Base-by-base conservation (phyloP, 805 yeast genomes). In the Wickerhamomyces rabaulensis region DNA sequence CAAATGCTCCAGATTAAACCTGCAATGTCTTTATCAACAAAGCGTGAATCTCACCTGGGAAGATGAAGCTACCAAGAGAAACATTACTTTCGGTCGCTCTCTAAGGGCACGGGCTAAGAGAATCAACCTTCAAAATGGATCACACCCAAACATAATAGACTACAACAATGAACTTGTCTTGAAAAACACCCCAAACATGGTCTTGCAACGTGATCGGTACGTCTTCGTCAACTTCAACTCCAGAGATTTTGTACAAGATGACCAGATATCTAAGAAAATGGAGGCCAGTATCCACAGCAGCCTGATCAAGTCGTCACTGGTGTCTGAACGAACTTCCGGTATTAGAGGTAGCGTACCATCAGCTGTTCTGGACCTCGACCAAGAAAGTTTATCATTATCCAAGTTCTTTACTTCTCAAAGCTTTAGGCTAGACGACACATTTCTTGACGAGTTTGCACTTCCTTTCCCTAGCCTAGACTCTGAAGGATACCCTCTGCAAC, bases 21-120 rank as follows among this genome's bases (percentile, higher is more conserved):
- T 62, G 63, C 40, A 47, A 16, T 55, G 58, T 16, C 42, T 45
- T 8, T 55, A 45, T 27, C 64, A 57, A 39, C 54, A 51, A 6
- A 31, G 17, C 15, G 19, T 54, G 23, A 51, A 33, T 9, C 49
- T 61, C 7, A 51, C 55, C 0, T 69, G 71, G 71, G 71, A 68
- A 39, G 71, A 69, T 26, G 73, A 69, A 13, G 72, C 71, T 4
- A 23, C 51, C 2, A 51, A 61, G 26, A 49, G 59, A 43, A 72
- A 72, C 0, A 59, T 67, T 8, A 54, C 70, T 1, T 68, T 69
- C 52, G 73, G 74, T 1, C 51, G 74, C 20, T 67, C 71, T 0
- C 50, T 56, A 17, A 52, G 56, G 40, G 62, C 63, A 6, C 47
- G 58, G 40, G 35, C 39, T 13, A 50, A 33, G 36, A 45, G 42